Conservation (phyloP, 2,329 filamentous ascomycete species). For the Colletotrichum eleusines region DNA sequence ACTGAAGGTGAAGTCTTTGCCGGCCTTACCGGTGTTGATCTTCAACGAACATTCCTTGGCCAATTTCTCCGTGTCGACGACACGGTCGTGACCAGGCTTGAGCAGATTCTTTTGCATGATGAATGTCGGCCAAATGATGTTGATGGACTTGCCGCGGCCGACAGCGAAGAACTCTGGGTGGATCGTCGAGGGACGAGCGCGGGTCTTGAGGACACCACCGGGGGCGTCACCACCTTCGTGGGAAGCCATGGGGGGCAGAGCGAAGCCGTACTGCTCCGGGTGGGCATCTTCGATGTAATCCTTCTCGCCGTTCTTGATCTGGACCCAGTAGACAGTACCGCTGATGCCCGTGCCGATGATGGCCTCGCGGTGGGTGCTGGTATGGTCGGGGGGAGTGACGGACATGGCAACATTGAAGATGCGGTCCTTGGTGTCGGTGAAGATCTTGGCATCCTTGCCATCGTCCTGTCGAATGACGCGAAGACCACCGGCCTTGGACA, state of each 20-base stretch:
- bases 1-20: slow-evolving; percentile 98
- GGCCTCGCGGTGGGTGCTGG: slow-evolving; percentile 75
- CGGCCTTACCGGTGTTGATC: slow-evolving; percentile 97
- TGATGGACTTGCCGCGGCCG: slow-evolving; percentile 94
- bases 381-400: slow-evolving; percentile 69
- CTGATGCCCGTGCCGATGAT: slow-evolving; percentile 94
- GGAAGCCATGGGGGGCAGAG: slow-evolving; percentile 86
- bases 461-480: slow-evolving; percentile 95
- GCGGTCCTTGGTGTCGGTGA: slow-evolving; percentile 90
- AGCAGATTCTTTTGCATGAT: slow-evolving; percentile 73
- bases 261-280: slow-evolving; percentile 86
- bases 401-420: slow-evolving; percentile 95
- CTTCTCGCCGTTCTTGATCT: slow-evolving; percentile 80
- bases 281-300: slow-evolving; percentile 84
- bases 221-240: slow-evolving; percentile 93
- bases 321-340: slow-evolving; percentile 96
- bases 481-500: slow-evolving; percentile 92
- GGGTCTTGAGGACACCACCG: slow-evolving; percentile 93
- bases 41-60: slow-evolving; percentile 88
- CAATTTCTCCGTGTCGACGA: slow-evolving; percentile 89
- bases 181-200: slow-evolving; percentile 87
- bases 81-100: slow-evolving; percentile 72
- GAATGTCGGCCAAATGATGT: slow-evolving; percentile 81
- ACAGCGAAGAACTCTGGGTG: slow-evolving; percentile 96
- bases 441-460: slow-evolving; percentile 90